Evolutionary conservation across 345 rosid genomes (phyloP), one percentile per base, ranked within the genome.

Genomic region (Populus davidiana): DNA sequence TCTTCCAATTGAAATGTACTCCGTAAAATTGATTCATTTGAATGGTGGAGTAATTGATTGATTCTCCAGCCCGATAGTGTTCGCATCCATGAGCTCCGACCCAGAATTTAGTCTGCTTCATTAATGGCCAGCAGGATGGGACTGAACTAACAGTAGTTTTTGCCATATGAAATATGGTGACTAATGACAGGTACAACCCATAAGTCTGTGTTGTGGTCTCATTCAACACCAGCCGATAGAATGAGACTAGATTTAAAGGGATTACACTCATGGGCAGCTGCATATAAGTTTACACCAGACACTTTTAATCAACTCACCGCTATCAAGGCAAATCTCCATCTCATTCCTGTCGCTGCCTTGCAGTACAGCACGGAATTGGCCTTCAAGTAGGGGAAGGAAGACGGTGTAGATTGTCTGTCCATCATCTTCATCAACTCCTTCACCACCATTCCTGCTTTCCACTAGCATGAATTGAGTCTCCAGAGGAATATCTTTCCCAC

Each of bases 381-480:
- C 98, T 82, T 96, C 99, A 21, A 96, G 97, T 31, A 96, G 91
- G 56, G 98, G 98, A 23, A 96, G 97, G 81, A 96, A 92, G 75
- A 93, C 92, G 0, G 95, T 93, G 84, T 93, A 93, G 76, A 96
- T 78, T 43, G 92, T 92, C 2, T 87, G 83, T 44, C 81, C 77
- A 85, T 87, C 91, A 73, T 83, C 87, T 47, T 75, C 80, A 79
- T 86, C 88, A 77, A 80, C 87, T 69, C 82, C 82, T 84, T 87
- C 88, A 78, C 84, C 80, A 70, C 75, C 89, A 31, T 85, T 89
- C 78, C 88, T 96, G 83, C 92, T 92, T 87, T 96, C 99, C 13
- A 96, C 83, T 5, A 96, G 86, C 95, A 96, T 70, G 83, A 96
- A 96, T 77, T 96, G 98, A 41, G 99, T 96, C 91, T 96, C 99